Evolutionary conservation across 2,329 filamentous ascomycete genomes (phyloP), one percentile per base, ranked within the genome.

Genomic region (Aspergillus fijiensis): DNA sequence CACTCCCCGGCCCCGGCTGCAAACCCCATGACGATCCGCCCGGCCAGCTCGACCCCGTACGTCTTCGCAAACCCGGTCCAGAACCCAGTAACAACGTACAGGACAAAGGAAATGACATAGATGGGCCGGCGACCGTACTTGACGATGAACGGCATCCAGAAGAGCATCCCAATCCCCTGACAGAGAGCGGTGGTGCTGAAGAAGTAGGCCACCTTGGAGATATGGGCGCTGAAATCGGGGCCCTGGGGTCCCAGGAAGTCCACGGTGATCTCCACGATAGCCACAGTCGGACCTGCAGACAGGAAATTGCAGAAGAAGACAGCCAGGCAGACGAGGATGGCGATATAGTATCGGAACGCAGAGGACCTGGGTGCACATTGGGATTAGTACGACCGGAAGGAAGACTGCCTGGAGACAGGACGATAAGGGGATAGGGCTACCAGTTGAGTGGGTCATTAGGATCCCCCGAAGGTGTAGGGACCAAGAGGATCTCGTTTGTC

Each of bases 231-330:
- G 4, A 57, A 35, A 4, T 49, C 21, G 1, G 59, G 42, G 21
- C 50, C 49, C 5, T 14, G 61, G 77, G 71, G 65, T 3, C 79
- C 80, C 60, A 80, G 82, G 71, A 84, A 83, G 60, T 78, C 75
- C 7, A 76, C 63, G 3, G 82, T 78, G 4, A 80, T 82, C 2
- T 76, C 65, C 11, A 81, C 70, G 47, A 85, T 80, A 57, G 81
- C 82, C 31, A 85, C 79, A 3, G 79, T 79, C 3, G 83, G 83
- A 0, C 78, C 84, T n/a, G 82, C 84, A 0, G 83, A 82, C 4
- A 85, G 71, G 63, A 85, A 85, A 69, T 85, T 85, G 72, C 79
- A 82, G 70, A 85, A 77, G 61, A 83, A 76, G 72, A 85, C 84
- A 51, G 83, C 81, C 4, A 81, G 21, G 2, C 48, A 60, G 31